Evolutionary conservation across 306 rosid genomes (phyloP), one percentile per base, ranked within the genome.

Genomic region (Acmispon strigosus): DNA sequence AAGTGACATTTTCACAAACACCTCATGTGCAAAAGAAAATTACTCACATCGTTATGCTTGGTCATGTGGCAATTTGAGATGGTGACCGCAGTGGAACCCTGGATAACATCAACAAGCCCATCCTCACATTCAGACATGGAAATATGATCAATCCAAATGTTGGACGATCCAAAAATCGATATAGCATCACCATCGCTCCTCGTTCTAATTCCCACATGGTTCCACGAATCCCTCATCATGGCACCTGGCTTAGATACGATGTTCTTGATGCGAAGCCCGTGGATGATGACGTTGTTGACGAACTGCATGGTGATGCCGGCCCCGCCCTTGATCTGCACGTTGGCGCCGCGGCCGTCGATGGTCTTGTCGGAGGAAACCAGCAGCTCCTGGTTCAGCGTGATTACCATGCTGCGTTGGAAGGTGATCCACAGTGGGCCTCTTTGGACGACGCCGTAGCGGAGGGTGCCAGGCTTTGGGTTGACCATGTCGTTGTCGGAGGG

Each of bases 61-160:
- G 79, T 75, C 79, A 75, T 75, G 51, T 75, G 79, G 48, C 59
- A 54, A 65, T 75, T 75, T n/a, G 79, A 55, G 60, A 75, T 29
- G 32, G 79, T 65, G 67, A 75, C 2, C 5, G 42, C 79, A 2
- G 79, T 75, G 22, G 79, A 75, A 20, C 67, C 60, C 3, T 65
- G 51, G 10, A 75, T 52, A 12, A 75, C 2, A 45, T 75, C 79
- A 2, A 75, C 14, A 14, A 75, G 79, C 32, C 79, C 79, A 66
- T 75, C 79, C 4, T 60, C 67, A 14, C 60, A 29, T 0, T 66
- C 6, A 32, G 79, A 75, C 8, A 75, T 66, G 18, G 79, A 75
- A 45, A 65, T 0, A 66, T 75, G 79, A 34, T 75, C 79, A 29
- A 75, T 45, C 79, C 79, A 75, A 19, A 75, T 14, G 16, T 75